phyloP scores from a whole-genome alignment of 225 moss, liverwort and hornwort species.

The Ulota crispa region DNA sequence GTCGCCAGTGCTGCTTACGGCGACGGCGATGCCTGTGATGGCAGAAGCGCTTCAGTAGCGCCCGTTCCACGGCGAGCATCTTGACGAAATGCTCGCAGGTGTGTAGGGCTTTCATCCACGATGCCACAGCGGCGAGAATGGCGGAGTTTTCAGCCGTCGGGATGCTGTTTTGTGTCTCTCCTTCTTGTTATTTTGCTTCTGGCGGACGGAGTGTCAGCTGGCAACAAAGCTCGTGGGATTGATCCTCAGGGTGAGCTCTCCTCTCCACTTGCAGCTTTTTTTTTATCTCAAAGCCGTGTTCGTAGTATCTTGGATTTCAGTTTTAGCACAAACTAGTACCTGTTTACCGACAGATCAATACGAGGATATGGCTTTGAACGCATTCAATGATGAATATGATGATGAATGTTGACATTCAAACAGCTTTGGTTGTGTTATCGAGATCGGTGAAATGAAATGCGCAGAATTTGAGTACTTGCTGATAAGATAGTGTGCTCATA shows the following conservation, averaged over 20 bases:
- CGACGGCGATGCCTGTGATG: constrained; percentile 17
- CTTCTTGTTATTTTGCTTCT: not conserved
- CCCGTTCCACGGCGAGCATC: constrained; percentile 14
- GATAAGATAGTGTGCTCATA: too few species aligned
- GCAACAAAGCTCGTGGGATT: constrained; percentile 50
- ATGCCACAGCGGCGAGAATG: constrained; percentile 34
- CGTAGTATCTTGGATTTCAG: not conserved
- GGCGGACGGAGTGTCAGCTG: constrained; percentile 28
- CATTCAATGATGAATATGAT: not conserved
- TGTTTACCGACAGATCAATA: not conserved
- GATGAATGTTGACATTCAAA: not conserved
- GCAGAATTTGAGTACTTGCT: not conserved
- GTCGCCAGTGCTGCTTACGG: constrained; percentile 5
- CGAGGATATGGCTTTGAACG: not conserved
- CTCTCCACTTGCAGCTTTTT: not conserved
- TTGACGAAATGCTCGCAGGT: constrained; percentile 10
- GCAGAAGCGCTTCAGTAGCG: not conserved
- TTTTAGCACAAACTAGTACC: constrained; percentile 4
- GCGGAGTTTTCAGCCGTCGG: constrained; percentile 12
- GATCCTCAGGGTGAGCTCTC: constrained; percentile 31
- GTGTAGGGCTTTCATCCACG: constrained; percentile 5
- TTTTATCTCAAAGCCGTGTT: not conserved
- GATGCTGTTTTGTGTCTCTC: not conserved
- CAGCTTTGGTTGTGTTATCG: not conserved
- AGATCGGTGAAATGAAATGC: constrained; percentile 4